These are phyloP conservation scores for Ceratocystis harringtonii DNA, from an alignment of 2,329 filamentous ascomycete species.

Conservation along the genomic window DNA sequence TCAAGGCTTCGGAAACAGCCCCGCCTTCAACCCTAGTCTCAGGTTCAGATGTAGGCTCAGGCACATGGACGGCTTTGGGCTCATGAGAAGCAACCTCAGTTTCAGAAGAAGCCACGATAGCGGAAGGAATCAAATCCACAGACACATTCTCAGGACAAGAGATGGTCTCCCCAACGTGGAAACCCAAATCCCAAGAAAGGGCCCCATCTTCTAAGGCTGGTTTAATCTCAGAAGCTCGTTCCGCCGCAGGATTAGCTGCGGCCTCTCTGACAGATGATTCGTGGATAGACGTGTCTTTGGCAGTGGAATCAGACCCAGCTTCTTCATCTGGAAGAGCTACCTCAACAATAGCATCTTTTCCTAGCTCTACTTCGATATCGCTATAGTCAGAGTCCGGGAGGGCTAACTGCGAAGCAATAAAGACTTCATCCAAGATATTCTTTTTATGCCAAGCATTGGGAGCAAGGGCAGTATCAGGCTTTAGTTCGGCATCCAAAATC, in stretches of 20 bases:
- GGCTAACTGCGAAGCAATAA: background rate
- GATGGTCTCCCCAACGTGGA: background rate
- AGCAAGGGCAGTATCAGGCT: background rate
- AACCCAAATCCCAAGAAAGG: background rate
- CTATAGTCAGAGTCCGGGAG: background rate
- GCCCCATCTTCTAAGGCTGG: too few relatives aligned
- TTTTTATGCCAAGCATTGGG: background rate
- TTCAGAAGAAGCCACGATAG: background rate
- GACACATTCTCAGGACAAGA: background rate
- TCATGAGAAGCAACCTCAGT: background rate
- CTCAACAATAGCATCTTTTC: background rate
- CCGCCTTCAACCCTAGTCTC: background rate
- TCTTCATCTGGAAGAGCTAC: background rate
- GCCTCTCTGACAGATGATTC: background rate
- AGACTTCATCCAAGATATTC: background rate
- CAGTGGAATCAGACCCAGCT: background rate
- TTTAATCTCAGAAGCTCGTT: background rate
- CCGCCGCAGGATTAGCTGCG: too few relatives aligned
- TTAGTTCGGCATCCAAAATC: background rate
- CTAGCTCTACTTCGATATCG: background rate
- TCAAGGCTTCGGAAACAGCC: background rate
- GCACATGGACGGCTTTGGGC: background rate
- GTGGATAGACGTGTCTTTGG: background rate
- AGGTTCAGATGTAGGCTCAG: background rate
- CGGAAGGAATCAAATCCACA: background rate